These are phyloP conservation scores for Trichomonas vaginalis DNA, from an alignment of 208 protist genomes.

Conservation along the genomic window DNA sequence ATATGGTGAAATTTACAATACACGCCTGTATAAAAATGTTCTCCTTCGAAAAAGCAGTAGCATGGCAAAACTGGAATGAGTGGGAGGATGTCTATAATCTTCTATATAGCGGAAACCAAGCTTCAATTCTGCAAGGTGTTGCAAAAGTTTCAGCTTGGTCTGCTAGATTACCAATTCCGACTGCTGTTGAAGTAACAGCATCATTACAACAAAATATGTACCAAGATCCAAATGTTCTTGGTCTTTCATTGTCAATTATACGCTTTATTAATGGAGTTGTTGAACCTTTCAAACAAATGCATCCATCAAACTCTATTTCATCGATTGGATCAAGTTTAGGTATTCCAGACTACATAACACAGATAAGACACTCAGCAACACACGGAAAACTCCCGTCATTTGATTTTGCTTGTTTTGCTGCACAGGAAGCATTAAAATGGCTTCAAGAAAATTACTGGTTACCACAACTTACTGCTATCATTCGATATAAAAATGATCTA, in stretches of 20 bases:
- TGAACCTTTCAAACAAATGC: neutral
- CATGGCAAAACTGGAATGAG: neutral
- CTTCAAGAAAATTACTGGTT: neutral
- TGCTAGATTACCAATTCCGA: neutral
- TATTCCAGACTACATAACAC: neutral
- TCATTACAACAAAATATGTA: neutral
- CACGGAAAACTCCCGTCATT: neutral
- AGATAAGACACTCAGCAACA: neutral
- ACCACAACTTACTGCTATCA: neutral
- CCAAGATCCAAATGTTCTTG: neutral
- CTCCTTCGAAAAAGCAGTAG: neutral
- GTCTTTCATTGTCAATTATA: neutral
- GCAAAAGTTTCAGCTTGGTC: neutral
- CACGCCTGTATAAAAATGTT: no score
- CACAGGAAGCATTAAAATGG: neutral
- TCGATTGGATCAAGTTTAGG: neutral
- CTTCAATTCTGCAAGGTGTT: neutral
- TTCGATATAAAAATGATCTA: neutral
- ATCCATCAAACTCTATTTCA: neutral
- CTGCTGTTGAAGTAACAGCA: slow-evolving; percentile 15
- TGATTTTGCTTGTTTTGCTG: neutral
- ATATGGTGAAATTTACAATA: no score
- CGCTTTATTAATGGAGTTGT: slow-evolving; percentile 12
- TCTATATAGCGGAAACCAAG: neutral
- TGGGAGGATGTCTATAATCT: neutral